Evolutionary conservation across 176 grass and related monocot species (phyloP).

Genomic region (Bromus sterilis): DNA sequence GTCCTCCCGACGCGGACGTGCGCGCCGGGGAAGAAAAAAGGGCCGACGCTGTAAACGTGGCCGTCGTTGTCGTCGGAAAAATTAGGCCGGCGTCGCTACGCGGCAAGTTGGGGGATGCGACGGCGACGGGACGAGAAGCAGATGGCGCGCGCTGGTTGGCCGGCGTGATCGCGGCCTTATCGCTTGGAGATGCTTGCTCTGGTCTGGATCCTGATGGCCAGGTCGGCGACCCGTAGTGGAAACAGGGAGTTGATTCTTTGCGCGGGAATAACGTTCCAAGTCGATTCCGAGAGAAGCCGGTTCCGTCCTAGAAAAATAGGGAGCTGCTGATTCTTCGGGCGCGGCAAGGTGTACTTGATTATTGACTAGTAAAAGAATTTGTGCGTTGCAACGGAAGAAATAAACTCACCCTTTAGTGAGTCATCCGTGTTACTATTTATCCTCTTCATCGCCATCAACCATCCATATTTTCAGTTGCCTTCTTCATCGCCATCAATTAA

Average conservation of each 20-base stretch:
- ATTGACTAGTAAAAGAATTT: too few relatives aligned
- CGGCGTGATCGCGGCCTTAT: constrained; percentile 30
- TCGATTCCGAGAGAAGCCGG: neutral
- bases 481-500: too few relatives aligned
- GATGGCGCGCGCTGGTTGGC: constrained; percentile 24
- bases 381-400: too few relatives aligned
- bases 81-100: constrained; percentile 14
- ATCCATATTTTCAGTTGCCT: too few relatives aligned
- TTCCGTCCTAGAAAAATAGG: neutral
- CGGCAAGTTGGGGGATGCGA: constrained; percentile 19
- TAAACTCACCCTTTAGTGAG: too few relatives aligned
- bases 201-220: neutral
- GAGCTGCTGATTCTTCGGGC: too few relatives aligned
- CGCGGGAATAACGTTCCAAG: neutral
- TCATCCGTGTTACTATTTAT: too few relatives aligned
- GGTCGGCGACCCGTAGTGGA: neutral
- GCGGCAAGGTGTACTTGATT: too few relatives aligned
- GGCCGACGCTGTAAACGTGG: neutral
- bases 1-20: neutral
- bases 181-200: neutral
- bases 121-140: neutral
- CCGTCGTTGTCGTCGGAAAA: constrained; percentile 17
- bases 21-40: neutral
- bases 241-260: neutral
- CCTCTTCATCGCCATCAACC: too few relatives aligned